Base-by-base conservation (phyloP, 345 rosid genomes). In the Camelina laxa region DNA sequence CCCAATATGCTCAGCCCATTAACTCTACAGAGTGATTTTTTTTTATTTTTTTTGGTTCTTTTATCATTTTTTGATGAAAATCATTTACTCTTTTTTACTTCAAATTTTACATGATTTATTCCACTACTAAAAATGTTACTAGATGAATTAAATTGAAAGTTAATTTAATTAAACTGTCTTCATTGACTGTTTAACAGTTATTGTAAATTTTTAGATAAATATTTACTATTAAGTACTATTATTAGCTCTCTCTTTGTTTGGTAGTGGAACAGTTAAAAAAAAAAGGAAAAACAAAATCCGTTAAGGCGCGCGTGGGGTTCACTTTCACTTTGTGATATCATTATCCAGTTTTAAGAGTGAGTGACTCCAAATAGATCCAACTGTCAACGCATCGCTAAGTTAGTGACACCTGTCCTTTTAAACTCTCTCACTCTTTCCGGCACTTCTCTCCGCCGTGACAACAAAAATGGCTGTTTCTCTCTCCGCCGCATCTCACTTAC, bases 381-480 rank as follows among this genome's bases (percentile, higher is more conserved):
- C 48, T 75, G 69, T 54, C 63, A 60, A 11, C 62, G 22, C 5
- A 50, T 50, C 38, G 19, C 19, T 19, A 50, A 38, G 0, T 45
- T 15, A 33, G 24, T 47, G 75, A 33, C 80, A 76, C 75, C 11
- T 69, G 53, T 61, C 53, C 4, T 35, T 45, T 44, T 55, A 31
- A 7, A 7, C 16, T 22, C 51, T n/a, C 22, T 33, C 63, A 33
- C 36, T 33, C 36, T 33, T 58, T 30, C 72, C 49, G 59, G 50
- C 66, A 19, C 70, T 12, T 54, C 51, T 15, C 69, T 10, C 59
- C 65, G 60, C 70, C 80, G 41, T 65, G 45, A 48, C 66, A 31
- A 85, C 61, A 27, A 4, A 22, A 38, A 85, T 90, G 96, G 84
- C 90, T 47, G 45, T 85, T 42, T 86, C 96, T 61, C 79, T 88